Evolutionary conservation across 768 basidiomycete species (phyloP).

Genomic region (Lactarius akahatsu): DNA sequence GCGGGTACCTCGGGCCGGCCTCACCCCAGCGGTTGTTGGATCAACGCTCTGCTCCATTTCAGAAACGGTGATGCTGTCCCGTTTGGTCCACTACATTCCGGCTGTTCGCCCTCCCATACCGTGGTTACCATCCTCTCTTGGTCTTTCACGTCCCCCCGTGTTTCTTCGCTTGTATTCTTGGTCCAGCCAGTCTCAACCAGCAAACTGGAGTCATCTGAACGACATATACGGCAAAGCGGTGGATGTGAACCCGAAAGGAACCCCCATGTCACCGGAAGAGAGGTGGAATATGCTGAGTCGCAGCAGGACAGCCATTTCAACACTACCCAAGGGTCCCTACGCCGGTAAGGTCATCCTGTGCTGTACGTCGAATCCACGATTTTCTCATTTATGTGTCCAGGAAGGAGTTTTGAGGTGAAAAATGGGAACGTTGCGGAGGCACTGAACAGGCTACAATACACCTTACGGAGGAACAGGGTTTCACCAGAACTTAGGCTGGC

Average conservation of each 20-base stretch:
- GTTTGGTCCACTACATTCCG: conserved; percentile 2
- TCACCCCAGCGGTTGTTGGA: not conserved
- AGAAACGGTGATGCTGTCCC: conserved; percentile 20
- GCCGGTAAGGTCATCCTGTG: conserved; percentile 13
- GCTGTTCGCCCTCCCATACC: not conserved
- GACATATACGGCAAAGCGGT: conserved; percentile 9
- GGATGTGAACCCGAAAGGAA: conserved; percentile 1
- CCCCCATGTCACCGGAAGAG: conserved; percentile 1
- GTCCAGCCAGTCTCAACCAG: conserved; percentile 1
- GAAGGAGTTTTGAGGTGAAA: conserved; percentile 56
- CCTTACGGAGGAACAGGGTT: conserved; percentile 58
- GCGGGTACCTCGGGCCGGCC: conserved; percentile 15
- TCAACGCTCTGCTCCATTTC: too few species aligned
- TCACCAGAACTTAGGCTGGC: conserved; percentile 46
- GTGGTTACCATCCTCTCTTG: not conserved
- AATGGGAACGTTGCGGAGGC: conserved; percentile 47
- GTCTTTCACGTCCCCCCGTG: not conserved
- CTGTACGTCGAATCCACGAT: not conserved
- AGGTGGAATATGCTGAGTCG: conserved; percentile 21
- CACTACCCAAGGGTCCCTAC: conserved; percentile 20
- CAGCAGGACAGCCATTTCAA: conserved; percentile 10
- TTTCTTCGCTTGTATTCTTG: not conserved
- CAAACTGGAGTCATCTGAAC: conserved; percentile 24
- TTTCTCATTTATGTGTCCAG: conserved; percentile 38
- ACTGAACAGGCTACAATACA: conserved; percentile 49